phyloP scores from a whole-genome alignment of 305 asterid genomes.

The Solanum hybrid region DNA sequence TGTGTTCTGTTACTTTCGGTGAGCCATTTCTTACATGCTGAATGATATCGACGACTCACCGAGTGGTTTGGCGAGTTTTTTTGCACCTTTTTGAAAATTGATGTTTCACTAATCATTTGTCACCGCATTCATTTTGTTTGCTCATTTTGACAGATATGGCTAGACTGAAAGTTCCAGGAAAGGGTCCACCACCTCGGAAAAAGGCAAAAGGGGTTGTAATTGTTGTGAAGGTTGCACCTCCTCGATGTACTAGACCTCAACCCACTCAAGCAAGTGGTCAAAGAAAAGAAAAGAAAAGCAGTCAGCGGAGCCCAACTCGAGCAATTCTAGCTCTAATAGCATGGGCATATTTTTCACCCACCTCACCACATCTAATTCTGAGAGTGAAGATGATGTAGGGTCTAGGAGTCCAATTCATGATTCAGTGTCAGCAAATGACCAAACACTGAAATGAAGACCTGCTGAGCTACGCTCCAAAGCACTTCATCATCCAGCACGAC shows the following conservation, averaged over 20 bases:
- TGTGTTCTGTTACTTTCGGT: no score
- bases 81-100: no score
- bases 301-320: neutral
- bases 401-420: neutral
- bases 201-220: neutral
- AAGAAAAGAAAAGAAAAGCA: no score
- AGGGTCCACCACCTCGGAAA: neutral
- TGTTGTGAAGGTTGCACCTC: neutral
- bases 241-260: neutral
- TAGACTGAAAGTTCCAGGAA: neutral
- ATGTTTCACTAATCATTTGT: neutral
- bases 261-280: neutral
- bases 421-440: neutral
- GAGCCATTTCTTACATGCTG: rapidly evolving
- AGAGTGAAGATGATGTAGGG: no score
- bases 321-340: neutral
- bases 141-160: neutral
- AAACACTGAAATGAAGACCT: neutral
- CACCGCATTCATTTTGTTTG: neutral
- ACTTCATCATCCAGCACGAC: neutral
- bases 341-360: neutral
- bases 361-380: neutral
- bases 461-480: neutral
- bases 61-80: neutral
- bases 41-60: no score